Evolutionary conservation across 2,329 filamentous ascomycete species (phyloP), one percentile per base, ranked within the genome.

Genomic region (Bertia moriformis): DNA sequence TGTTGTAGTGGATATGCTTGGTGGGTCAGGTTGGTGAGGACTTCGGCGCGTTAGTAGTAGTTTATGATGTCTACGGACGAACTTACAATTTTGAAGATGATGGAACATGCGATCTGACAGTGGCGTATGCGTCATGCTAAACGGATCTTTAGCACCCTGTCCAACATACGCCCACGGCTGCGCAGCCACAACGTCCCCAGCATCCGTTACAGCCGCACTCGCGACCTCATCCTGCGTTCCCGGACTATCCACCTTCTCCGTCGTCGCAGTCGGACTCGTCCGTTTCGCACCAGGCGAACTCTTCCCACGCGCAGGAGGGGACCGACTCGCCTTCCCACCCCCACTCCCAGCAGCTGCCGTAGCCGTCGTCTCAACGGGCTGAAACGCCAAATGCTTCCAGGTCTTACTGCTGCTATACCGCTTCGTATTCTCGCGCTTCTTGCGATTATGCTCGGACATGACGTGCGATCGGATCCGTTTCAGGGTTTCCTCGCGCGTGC

Each of bases 381-480:
- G 54, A 38, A 54, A 60, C 27, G 54, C 50, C 39, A 57, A 41
- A 15, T 57, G 51, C 37, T 59, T 59, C 51, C 52, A 59, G 32
- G 32, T 35, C 10, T 35, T 35, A n/a, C n/a, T 27, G 42, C 47
- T 51, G 42, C 56, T 59, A 44, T 58, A 57, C 12, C 55, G 54
- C 40, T 58, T 56, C 3, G 55, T 58, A 22, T 49, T 59, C 24
- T 59, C 57, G 36, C 57, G 48, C 40, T 60, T 60, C 45, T 59
- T 60, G 42, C 57, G 54, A 44, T 60, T 60, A 42, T 60, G 57
- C 41, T 60, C 57, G 29, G 57, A 59, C 57, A 60, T 60, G 32
- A 60, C 57, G 51, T 60, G 57, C 14, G 57, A 60, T n/a, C 57
- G 56, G 38, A 60, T 60, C 24, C 57, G 53, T 45, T 60, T 60